Conservation (phyloP, 805 yeast species). For the Candida cerambycidarum region DNA sequence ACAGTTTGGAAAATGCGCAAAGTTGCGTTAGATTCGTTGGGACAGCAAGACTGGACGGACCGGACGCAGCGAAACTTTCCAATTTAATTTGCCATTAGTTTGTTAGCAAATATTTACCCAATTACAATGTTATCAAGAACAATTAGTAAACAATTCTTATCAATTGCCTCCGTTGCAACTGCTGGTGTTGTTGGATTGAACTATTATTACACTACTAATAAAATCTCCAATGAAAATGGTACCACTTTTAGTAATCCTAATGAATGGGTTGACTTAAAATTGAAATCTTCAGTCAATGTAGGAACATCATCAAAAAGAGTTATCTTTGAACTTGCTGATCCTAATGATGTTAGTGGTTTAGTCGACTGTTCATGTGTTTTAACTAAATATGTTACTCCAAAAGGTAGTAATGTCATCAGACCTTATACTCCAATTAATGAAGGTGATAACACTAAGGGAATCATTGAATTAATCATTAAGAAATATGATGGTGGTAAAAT, state of each 20-base stretch:
- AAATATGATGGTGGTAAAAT: slow-evolving; percentile 82
- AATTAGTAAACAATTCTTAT: slow-evolving; percentile 25
- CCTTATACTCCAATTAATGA: slow-evolving; percentile 87
- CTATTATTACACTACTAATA: slow-evolving; percentile 21
- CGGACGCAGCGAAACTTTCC: neutral
- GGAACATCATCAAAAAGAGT: slow-evolving; percentile 67
- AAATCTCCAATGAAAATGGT: slow-evolving; percentile 35
- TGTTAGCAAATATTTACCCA: neutral
- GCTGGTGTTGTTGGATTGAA: slow-evolving; percentile 37
- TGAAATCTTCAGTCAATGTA: slow-evolving; percentile 47
- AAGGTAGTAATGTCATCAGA: slow-evolving; percentile 85
- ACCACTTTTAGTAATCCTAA: slow-evolving; percentile 61
- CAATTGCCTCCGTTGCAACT: slow-evolving; percentile 30
- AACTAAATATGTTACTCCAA: slow-evolving; percentile 77
- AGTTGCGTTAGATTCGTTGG: neutral
- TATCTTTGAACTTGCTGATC: slow-evolving; percentile 65
- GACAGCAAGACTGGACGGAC: neutral
- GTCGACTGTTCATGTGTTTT: slow-evolving; percentile 75
- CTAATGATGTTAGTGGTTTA: slow-evolving; percentile 73
- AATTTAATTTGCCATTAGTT: neutral
- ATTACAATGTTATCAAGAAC: slow-evolving; percentile 22
- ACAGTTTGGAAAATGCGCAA: neutral
- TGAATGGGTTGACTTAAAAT: slow-evolving; percentile 71
- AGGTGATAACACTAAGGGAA: slow-evolving; percentile 65
- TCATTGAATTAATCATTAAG: slow-evolving; percentile 79